Evolutionary conservation across 2,329 filamentous ascomycete species (phyloP), one percentile per base, ranked within the genome.

Genomic region (Fusarium succisae): DNA sequence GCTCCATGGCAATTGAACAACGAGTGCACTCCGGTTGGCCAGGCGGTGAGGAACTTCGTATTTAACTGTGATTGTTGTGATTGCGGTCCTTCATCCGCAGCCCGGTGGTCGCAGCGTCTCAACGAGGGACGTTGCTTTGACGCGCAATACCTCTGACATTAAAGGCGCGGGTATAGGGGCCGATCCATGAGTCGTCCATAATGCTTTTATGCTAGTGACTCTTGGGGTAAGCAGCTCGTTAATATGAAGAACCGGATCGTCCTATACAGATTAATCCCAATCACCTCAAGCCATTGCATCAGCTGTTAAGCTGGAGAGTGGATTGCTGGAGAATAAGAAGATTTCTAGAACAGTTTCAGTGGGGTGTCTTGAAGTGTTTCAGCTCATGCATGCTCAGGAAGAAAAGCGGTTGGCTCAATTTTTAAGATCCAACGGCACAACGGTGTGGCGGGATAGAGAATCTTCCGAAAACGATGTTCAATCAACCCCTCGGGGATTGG

Each of bases 331-430:
- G 63, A 73, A 70, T 72, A 64, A 77, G 74, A 78, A 78, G 74
- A 68, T 69, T 78, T 78, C 77, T 77, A 78, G 77, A 78, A 78
- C 64, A 57, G 38, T 66, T 65, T 70, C 66, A 55, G 76, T 72
- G 74, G 76, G 60, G 68, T 74, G 68, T 64, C 55, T 64, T 63
- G 50, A 64, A 54, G 63, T 74, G 77, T 78, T 78, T 78, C 77
- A 78, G 75, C 66, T 65, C 51, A 54, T 39, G 51, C 43, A 69
- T 69, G 57, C 39, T 64, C 65, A 69, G 66, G 66, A 69, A 69
- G 51, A 69, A 58, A 69, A 69, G 66, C 67, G 67, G 67, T 70
- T 77, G 74, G 74, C 63, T 54, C 73, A 60, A 75, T 64, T 66
- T 56, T 63, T 45, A 30, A 75, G 70, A 74, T 73, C 69, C 64